Percentiles rank a stretch among this genome's conserved stretches.
Evolutionary conservation across 1,139 yeast species (phyloP).

Genomic region (Yamadazyma dushanensis): DNA sequence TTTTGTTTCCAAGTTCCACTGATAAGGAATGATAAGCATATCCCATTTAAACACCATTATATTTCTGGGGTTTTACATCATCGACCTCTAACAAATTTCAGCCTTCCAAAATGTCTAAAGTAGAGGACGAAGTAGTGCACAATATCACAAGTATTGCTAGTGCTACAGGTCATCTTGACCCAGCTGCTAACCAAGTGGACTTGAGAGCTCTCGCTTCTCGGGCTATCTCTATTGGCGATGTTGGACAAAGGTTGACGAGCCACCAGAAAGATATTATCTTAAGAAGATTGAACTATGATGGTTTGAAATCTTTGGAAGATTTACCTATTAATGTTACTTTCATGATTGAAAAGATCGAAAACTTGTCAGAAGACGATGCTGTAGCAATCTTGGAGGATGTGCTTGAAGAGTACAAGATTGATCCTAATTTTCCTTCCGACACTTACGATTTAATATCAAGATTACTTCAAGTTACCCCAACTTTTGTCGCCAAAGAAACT

Average conservation of each 20-base stretch:
- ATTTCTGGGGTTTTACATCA: background rate
- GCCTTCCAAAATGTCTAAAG: background rate
- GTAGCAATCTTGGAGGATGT: constrained; percentile 20
- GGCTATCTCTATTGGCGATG: constrained; percentile 23
- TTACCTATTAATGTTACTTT: constrained; percentile 28
- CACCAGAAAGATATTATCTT: constrained; percentile 29
- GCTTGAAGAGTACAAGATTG: constrained; percentile 21
- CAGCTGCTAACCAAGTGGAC: constrained; percentile 21
- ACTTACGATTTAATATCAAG: constrained; percentile 25
- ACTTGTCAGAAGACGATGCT: constrained; percentile 22
- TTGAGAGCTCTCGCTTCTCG: constrained; percentile 20
- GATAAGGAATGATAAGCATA: too few relatives aligned
- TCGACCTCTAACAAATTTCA: background rate
- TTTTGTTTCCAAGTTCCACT: too few relatives aligned
- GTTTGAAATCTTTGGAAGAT: constrained; percentile 26
- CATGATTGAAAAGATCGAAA: constrained; percentile 31
- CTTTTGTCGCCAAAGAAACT: background rate
- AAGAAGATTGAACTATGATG: constrained; percentile 27
- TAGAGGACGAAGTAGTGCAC: background rate
- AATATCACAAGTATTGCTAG: constrained; percentile 7
- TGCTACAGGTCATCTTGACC: constrained; percentile 5
- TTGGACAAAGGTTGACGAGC: constrained; percentile 25
- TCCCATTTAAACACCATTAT: too few relatives aligned
- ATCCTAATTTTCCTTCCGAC: constrained; percentile 23
- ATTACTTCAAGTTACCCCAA: constrained; percentile 23